These are phyloP conservation scores for Allomyces macrogynus DNA, from an alignment of 192 early-diverging fungal species.

Conservation along the genomic window DNA sequence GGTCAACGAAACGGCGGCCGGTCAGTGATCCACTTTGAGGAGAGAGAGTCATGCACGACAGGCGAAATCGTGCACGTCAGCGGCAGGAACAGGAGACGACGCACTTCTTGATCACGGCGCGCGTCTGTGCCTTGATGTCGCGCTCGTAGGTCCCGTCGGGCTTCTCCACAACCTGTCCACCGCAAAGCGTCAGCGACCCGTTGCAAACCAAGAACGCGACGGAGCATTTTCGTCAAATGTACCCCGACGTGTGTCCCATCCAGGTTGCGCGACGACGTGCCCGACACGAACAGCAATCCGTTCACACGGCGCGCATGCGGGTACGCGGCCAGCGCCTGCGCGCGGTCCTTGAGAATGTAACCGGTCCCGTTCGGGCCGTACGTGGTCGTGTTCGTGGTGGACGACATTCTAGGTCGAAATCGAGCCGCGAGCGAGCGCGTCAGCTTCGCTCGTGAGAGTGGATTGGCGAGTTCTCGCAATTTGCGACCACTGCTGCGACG, in stretches of 20 bases:
- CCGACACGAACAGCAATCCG: slow-evolving; percentile 37
- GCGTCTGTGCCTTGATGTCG: slow-evolving; percentile 38
- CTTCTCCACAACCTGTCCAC: slow-evolving; percentile 22
- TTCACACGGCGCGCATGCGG: slow-evolving; percentile 37
- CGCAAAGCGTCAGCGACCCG: no score
- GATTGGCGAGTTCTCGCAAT: no score
- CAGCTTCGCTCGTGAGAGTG: no score
- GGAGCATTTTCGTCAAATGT: slow-evolving; percentile 3
- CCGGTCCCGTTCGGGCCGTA: slow-evolving; percentile 21
- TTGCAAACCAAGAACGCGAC: slow-evolving; percentile 4
- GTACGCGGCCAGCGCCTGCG: slow-evolving; percentile 40
- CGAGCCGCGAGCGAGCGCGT: no score
- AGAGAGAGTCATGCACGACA: no score
- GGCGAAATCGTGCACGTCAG: no score
- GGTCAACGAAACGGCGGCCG: background rate
- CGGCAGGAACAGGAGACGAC: background rate
- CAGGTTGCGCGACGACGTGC: slow-evolving; percentile 28
- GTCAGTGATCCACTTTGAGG: no score
- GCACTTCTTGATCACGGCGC: slow-evolving; percentile 42
- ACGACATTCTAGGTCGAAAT: no score
- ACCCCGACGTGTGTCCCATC: slow-evolving; percentile 29
- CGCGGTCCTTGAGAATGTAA: slow-evolving; percentile 24
- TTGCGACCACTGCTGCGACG: no score
- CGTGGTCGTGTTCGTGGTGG: background rate
- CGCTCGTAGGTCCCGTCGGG: slow-evolving; percentile 28